Evolutionary conservation across 257 asterid genomes (phyloP), one percentile per base, ranked within the genome.

Genomic region (Solanum corneliomulleri): DNA sequence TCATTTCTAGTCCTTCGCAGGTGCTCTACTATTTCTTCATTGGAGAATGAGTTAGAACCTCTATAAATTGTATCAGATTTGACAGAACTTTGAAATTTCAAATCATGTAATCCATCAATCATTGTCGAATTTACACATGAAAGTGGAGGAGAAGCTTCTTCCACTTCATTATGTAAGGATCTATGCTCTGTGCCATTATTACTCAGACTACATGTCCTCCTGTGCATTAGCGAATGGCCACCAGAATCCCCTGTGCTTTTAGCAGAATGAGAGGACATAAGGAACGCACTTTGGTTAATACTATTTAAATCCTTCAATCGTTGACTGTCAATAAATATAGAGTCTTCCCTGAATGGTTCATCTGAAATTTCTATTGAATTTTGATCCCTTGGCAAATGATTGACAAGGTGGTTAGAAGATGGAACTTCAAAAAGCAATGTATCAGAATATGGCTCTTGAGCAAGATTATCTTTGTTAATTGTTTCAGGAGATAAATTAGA

Each of bases 21-120:
- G 92, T 95, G 98, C 91, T 97, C 98, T 66, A 95, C 98, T 91
- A 97, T 94, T 91, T 97, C 99, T 92, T 97, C 99, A 91, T 94
- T 94, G 88, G 98, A 95, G 92, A 95, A 95, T 69, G 97, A 94
- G 89, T 91, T 93, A 88, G 98, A 94, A 93, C 92, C 89, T 89
- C 95, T 93, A 89, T 95, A 93, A 45, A 95, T 91, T 88, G 94
- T 93, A 92, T 94, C 98, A 62, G 98, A 92, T 89, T 95, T 96
- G 84, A 96, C 94, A 87, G 96, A 91, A 87, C 84, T 92, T 89
- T 90, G 99, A 90, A 95, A 95, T 92, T 92, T 93, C 93, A 90
- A 85, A 90, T 95, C 98, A 90, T 92, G 94, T 91, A 89, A 89
- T 88, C 92, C 89, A 86, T 95, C 96, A 89, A 85, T 92, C 88